Conservation (phyloP, 768 basidiomycete genomes). For the Kwoniella sp. region DNA sequence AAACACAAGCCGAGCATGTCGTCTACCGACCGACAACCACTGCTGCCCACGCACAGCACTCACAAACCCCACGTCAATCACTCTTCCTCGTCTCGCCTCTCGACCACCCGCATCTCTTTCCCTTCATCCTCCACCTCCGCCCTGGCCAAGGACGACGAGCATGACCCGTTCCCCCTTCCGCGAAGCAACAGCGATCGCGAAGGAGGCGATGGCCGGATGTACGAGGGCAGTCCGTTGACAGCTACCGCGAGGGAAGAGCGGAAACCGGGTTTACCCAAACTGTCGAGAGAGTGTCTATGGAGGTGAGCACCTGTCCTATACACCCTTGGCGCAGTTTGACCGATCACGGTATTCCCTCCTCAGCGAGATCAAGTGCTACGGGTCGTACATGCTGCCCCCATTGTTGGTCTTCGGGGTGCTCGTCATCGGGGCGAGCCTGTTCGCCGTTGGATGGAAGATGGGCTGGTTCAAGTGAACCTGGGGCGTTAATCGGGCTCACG, state of each 20-base stretch:
- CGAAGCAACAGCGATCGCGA: conserved; percentile 62
- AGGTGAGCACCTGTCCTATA: conserved; percentile 18
- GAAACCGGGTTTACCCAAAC: conserved; percentile 28
- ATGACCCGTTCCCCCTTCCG: conserved; percentile 12
- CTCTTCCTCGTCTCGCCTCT: conserved; percentile 21
- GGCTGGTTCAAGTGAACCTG: conserved; percentile 28
- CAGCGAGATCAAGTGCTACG: conserved; percentile 43
- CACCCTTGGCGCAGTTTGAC: too few relatives aligned
- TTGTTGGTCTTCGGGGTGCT: conserved; percentile 34
- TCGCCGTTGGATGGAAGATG: conserved; percentile 26
- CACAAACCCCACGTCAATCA: conserved; percentile 9
- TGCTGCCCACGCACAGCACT: conserved; percentile 19
- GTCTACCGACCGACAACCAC: conserved; percentile 19
- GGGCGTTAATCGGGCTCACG: too few relatives aligned
- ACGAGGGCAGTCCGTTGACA: conserved; percentile 62
- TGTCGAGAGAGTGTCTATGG: conserved; percentile 36
- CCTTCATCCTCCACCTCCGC: conserved; percentile 32
- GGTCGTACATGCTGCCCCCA: conserved; percentile 36
- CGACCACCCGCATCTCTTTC: conserved; percentile 31
- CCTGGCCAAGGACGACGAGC: conserved; percentile 1
- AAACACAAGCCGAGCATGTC: too few relatives aligned
- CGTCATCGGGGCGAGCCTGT: conserved; percentile 25
- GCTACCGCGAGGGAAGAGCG: neutral
- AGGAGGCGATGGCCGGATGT: conserved; percentile 74
- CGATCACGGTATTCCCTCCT: neutral